These are phyloP conservation scores for Umbelopsis sp. DNA, from an alignment of 192 early-diverging fungal species.

Conservation along the genomic window DNA sequence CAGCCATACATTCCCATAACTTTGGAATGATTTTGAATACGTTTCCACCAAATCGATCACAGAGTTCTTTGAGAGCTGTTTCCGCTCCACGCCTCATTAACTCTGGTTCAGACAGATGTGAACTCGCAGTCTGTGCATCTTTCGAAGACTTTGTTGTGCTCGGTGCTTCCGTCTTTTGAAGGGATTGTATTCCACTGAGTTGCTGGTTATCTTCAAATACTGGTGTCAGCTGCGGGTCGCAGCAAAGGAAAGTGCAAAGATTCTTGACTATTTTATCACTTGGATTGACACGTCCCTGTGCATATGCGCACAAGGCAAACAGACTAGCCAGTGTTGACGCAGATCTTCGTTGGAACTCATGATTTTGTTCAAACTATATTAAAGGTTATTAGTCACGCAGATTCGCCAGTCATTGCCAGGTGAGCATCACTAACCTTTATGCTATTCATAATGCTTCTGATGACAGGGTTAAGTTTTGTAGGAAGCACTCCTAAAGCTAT, in stretches of 20 bases:
- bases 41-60: constrained; percentile 61
- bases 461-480: constrained; percentile 78
- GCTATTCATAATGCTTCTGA: constrained; percentile 86
- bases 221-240: constrained; percentile 75
- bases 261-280: constrained; percentile 92
- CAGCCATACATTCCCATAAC: constrained; percentile 65
- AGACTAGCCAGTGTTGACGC: constrained; percentile 56
- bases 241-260: constrained; percentile 80
- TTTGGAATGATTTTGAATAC: constrained; percentile 75
- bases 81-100: constrained; percentile 73
- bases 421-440: constrained; percentile 65
- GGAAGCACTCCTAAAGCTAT: constrained; percentile 80
- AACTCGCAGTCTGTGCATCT: constrained; percentile 33
- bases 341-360: constrained; percentile 55
- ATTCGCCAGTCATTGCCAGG: not conserved
- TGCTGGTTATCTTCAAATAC: constrained; percentile 55
- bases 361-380: constrained; percentile 64
- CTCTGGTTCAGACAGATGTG: constrained; percentile 48
- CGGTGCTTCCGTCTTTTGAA: constrained; percentile 49
- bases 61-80: constrained; percentile 61
- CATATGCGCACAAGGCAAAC: constrained; percentile 53
- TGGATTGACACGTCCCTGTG: constrained; percentile 46
- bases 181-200: constrained; percentile 51
- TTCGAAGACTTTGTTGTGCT: constrained; percentile 34
- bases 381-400: not conserved